Percentiles rank a stretch among this genome's conserved stretches.
phyloP scores from a whole-genome alignment of 2,329 filamentous ascomycete genomes.

The Arthrinium phaeospermum region DNA sequence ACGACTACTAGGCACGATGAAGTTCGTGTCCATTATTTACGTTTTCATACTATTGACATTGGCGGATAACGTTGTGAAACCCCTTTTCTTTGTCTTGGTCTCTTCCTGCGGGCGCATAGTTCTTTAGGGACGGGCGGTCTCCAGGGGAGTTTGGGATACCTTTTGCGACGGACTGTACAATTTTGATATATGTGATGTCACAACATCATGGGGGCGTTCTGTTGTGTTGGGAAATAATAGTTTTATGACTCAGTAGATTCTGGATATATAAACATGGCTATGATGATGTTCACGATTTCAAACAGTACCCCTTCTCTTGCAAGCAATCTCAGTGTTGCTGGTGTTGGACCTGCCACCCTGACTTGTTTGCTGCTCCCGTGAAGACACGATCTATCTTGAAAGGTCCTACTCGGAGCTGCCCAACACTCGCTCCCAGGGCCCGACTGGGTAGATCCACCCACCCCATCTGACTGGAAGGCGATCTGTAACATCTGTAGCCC shows the following conservation, averaged over 20 bases:
- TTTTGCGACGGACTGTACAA: not conserved
- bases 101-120: not conserved
- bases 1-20: constrained; percentile 19
- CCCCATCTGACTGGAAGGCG: not conserved
- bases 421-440: not conserved
- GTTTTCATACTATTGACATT: not conserved
- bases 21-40: not conserved
- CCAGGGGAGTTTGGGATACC: not conserved
- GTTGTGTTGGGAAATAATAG: not conserved
- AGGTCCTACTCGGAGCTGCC: not conserved
- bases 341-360: not conserved
- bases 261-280: not conserved
- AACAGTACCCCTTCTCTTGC: not conserved
- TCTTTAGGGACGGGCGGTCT: not conserved
- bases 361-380: not conserved
- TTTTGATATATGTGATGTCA: not conserved
- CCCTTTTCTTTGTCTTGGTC: not conserved
- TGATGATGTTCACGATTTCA: constrained; percentile 1
- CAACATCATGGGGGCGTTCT: not conserved
- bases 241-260: not conserved
- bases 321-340: not conserved
- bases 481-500: not conserved
- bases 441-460: not conserved
- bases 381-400: not conserved
- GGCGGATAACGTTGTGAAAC: not conserved